Percentiles rank a stretch among this genome's conserved stretches.
These are phyloP conservation scores for Pythium pyrilobum DNA, from an alignment of 352 stramenopile genomes.

Conservation along the genomic window DNA sequence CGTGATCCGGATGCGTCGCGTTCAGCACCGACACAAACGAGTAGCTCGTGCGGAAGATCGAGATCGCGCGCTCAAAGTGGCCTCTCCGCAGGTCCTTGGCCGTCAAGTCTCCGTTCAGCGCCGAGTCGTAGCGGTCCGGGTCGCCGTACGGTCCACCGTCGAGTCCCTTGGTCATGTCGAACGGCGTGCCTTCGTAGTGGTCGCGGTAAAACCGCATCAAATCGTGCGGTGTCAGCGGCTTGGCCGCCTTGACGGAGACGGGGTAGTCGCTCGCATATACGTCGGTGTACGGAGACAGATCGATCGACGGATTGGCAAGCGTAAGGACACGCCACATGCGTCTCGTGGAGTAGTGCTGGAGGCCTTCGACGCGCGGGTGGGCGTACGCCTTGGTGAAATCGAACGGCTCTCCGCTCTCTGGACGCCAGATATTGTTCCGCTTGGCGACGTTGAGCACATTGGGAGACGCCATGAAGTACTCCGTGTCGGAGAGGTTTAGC, in stretches of 20 bases:
- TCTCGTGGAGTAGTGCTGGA: conserved; percentile 83
- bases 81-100: conserved; percentile 43
- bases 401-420: conserved; percentile 48
- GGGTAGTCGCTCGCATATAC: conserved; percentile 78
- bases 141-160: conserved; percentile 86
- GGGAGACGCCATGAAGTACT: conserved; percentile 85
- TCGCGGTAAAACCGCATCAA: conserved; percentile 90
- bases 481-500: conserved; percentile 64
- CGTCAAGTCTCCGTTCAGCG: conserved; percentile 40
- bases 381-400: conserved; percentile 89
- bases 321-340: conserved; percentile 90
- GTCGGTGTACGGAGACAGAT: conserved; percentile 71
- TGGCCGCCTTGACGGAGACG: conserved; percentile 69
- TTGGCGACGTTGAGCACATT: conserved; percentile 89
- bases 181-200: conserved; percentile 92
- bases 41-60: conserved; percentile 91
- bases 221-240: conserved; percentile 65
- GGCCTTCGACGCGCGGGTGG: conserved; percentile 44
- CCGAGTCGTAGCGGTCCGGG: conserved; percentile 84
- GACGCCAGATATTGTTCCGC: conserved; percentile 73
- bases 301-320: conserved; percentile 62
- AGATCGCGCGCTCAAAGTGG: conserved; percentile 90
- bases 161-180: conserved; percentile 81
- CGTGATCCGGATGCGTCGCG: conserved; percentile 47
- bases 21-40: conserved; percentile 76